Evolutionary conservation across 164 flowering plant species (phyloP).

Genomic region (Buxus sempervirens): DNA sequence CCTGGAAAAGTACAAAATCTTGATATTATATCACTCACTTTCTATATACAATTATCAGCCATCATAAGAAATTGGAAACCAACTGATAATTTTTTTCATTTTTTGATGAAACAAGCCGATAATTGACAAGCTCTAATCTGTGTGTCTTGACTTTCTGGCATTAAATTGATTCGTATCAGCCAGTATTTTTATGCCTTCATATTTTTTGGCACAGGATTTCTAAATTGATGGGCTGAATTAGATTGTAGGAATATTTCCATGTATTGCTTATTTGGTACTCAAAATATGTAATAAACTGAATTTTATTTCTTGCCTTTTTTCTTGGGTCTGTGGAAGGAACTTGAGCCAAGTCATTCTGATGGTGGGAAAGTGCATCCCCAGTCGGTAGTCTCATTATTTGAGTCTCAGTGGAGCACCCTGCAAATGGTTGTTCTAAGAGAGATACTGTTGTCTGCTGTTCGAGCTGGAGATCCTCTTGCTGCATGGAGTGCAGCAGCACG

Average conservation of each 20-base stretch:
- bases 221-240: too few species aligned
- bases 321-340: constrained; percentile 35
- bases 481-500: constrained; percentile 99
- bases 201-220: neutral
- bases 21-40: neutral
- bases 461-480: constrained; percentile 98
- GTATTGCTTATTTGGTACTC: neutral
- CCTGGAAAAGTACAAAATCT: neutral
- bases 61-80: neutral
- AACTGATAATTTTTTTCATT: neutral
- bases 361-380: constrained; percentile 67
- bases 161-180: neutral
- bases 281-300: neutral
- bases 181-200: neutral
- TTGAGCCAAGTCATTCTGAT: constrained; percentile 45
- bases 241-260: too few species aligned
- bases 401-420: constrained; percentile 97
- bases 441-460: constrained; percentile 85
- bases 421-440: constrained; percentile 99
- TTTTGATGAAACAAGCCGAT: too few species aligned
- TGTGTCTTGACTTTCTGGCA: neutral
- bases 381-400: constrained; percentile 79
- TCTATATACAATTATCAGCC: neutral
- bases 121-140: neutral
- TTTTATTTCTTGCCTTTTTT: constrained; percentile 5